Base-by-base conservation (phyloP, 1,284 basidiomycete species). In the Ganoderma meredithae region DNA sequence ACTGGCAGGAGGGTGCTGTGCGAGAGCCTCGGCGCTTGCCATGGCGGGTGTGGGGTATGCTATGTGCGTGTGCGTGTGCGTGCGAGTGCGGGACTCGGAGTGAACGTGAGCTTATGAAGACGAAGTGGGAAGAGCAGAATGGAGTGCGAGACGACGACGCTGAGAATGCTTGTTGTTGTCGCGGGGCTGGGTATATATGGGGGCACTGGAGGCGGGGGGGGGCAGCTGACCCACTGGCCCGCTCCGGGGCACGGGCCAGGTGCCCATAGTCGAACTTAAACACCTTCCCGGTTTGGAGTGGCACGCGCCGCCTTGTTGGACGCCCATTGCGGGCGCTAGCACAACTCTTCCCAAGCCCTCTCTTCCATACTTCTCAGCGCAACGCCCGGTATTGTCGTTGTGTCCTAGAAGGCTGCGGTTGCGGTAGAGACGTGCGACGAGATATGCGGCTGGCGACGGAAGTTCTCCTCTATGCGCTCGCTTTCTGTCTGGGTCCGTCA, bases 1-100 rank as follows among this genome's bases (percentile, higher is more conserved):
- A 76, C 72, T 72, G 58, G 72, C 72, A 39, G 75, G 74, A 44
- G 76, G 66, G 63, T 76, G 76, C 69, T 82, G 76, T 66, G 80
- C 79, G 73, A 74, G 69, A 12, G 65, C 52, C 22, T 70, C 68
- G 53, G 72, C 52, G 8, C 47, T 22, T 13, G 47, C 47, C 47
- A 49, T 49, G 47, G 10, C 70, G 74, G 9, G 74, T 59, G 13
- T 60, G 43, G 44, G 33, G 19, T 62, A 49, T 62, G 33, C 9
- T 36, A 36, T 9, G 36, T 36, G 36, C 36, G 36, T 36, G 36
- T n/a, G 19, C n/a, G 60, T 62, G 44, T 12, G 43, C 15, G 60
- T 62, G 60, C 9, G 31, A 31, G 25, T 25, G 43, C 25, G 60
- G 13, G n/a, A 47, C 12, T 31, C 27, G 27, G 27, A 31, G 27